Conservation (phyloP, 2,329 filamentous ascomycete genomes). For the Drechmeria coniospora region DNA sequence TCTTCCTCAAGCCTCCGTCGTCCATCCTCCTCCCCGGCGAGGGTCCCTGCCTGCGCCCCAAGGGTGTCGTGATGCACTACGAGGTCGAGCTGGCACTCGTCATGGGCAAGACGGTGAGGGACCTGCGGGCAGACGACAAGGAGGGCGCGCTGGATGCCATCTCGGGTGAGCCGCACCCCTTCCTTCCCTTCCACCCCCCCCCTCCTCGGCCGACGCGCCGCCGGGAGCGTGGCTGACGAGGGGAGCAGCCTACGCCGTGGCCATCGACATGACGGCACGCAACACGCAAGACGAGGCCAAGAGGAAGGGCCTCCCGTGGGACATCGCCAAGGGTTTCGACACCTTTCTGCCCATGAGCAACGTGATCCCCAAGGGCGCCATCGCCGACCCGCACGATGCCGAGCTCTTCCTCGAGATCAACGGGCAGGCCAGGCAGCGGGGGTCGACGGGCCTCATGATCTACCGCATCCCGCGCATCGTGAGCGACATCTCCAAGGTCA, state of each 20-base stretch:
- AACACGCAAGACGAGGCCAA: conserved; percentile 95
- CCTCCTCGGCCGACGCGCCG: no score
- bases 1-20: conserved; percentile 91
- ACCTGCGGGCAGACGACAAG: conserved; percentile 60
- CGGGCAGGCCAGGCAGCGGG: conserved; percentile 59
- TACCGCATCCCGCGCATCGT: conserved; percentile 79
- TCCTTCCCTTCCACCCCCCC: no score
- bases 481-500: conserved; percentile 84
- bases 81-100: conserved; percentile 89
- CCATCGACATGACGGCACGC: conserved; percentile 94
- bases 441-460: conserved; percentile 88
- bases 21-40: conserved; percentile 67
- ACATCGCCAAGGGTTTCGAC: conserved; percentile 93
- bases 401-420: conserved; percentile 82
- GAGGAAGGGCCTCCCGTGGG: conserved; percentile 87
- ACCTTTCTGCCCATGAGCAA: conserved; percentile 84
- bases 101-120: conserved; percentile 65
- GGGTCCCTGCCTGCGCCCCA: conserved; percentile 68
- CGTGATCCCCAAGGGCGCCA: conserved; percentile 62
- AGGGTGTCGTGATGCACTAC: conserved; percentile 76
- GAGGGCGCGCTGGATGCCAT: conserved; percentile 69
- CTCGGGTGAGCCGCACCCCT: conserved; percentile 38
- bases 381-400: conserved; percentile 76
- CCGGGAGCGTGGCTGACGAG: neutral
- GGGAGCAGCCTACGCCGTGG: conserved; percentile 64